phyloP scores from a whole-genome alignment of 495 filamentous ascomycete genomes.

The Ramalina peruviana region DNA sequence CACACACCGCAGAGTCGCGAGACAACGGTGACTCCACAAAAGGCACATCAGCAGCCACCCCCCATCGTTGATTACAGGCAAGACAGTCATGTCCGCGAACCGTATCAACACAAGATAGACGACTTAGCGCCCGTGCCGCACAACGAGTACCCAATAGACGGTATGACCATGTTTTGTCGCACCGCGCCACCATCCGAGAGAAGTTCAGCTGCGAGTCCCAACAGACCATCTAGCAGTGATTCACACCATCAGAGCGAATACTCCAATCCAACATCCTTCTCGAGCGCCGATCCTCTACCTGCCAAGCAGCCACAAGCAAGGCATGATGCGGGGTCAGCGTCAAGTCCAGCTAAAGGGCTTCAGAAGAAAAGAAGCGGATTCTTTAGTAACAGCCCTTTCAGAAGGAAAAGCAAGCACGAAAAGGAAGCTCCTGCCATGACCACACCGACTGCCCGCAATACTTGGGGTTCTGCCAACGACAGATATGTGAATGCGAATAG shows the following conservation, averaged over 20 bases:
- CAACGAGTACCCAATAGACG: constrained; percentile 88
- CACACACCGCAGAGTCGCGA: constrained; percentile 37
- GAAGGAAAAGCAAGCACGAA: constrained; percentile 77
- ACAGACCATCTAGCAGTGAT: constrained; percentile 72
- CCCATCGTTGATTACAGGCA: constrained; percentile 31
- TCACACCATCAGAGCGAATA: constrained; percentile 65
- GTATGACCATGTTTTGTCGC: constrained; percentile 97
- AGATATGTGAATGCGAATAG: constrained; percentile 19
- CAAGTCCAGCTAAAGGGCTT: constrained; percentile 47
- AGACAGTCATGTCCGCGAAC: constrained; percentile 16
- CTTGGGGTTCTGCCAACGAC: constrained; percentile 25
- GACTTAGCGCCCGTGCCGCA: constrained; percentile 65
- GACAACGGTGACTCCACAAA: constrained; percentile 39
- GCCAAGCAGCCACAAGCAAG: constrained; percentile 57
- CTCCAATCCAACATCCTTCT: constrained; percentile 80
- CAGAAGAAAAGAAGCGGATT: constrained; percentile 84
- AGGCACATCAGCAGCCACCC: constrained; percentile 30
- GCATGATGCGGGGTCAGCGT: constrained; percentile 34
- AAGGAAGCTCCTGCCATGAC: constrained; percentile 40
- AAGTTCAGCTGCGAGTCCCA: constrained; percentile 60
- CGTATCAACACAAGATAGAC: constrained; percentile 43
- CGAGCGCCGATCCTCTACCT: constrained; percentile 59
- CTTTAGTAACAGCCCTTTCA: constrained; percentile 91
- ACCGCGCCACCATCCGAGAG: constrained; percentile 73
- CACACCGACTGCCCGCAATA: constrained; percentile 22